Evolutionary conservation across 2,329 filamentous ascomycete species (phyloP), one percentile per base, ranked within the genome.

Genomic region (Venturiaceae sp.): DNA sequence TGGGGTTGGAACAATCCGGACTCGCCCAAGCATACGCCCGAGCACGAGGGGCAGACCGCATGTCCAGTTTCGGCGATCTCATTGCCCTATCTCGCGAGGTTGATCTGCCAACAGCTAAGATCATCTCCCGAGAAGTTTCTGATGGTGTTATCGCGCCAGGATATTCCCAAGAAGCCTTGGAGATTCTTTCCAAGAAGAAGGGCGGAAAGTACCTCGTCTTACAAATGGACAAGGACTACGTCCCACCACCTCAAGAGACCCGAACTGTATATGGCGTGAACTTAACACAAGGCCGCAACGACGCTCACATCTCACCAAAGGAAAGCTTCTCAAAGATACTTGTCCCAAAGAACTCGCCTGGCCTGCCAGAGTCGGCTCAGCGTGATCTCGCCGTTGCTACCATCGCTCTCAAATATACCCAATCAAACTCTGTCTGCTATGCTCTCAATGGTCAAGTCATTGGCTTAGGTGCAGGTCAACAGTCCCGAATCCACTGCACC

Each of bases 361-460:
- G 82, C 19, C 82, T 99, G 21, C 83, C 92, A 39, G 90, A 94
- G 67, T 81, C 83, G 58, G 94, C 94, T 56, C 81, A 92, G 62
- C 86, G 92, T 62, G 94, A 99, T 69, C 79, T 99, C 63, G 92
- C 92, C 30, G 87, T 99, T 52, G 94, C 94, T 58, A 99, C 94
- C 58, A 96, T 99, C 69, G 91, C 94, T 34, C 82, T 97, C 67
- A 99, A 99, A 78, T 99, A 96, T 80, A 99, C 94, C 1, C 92
- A 99, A 77, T 96, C 91, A 71, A 99, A 99, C 83, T 96, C 92
- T 28, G 94, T 99, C 63, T 97, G 92, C 83, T 99, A 97, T 71
- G 92, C 94, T 58, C 80, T 90, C 63, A 92, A 95, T 68, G 94
- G 94, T 53, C 94, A 97, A 75, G 83, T 97, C 67, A 82, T 99